Percentiles rank a stretch among this genome's conserved stretches.
phyloP scores from a whole-genome alignment of 2,329 filamentous ascomycete species.

The Colletotrichum phormii region DNA sequence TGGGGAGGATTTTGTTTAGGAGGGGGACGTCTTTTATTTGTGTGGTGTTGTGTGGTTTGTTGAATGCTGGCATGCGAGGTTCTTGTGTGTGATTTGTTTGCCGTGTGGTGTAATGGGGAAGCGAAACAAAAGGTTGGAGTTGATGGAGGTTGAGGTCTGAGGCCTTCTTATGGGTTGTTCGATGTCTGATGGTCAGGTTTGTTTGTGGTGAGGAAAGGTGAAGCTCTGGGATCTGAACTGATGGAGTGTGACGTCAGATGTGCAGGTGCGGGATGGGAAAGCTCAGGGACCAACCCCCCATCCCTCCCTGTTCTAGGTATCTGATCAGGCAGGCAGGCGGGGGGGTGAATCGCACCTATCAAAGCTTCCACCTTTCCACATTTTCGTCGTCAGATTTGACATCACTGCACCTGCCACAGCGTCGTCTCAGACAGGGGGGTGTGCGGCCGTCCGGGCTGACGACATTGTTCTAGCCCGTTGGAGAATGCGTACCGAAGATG shows the following conservation, averaged over 20 bases:
- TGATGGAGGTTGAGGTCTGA: neutral
- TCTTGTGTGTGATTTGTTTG: neutral
- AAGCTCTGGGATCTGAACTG: neutral
- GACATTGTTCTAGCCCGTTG: slow-evolving; percentile 4
- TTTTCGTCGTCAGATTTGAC: slow-evolving; percentile 15
- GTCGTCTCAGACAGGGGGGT: slow-evolving; percentile 1
- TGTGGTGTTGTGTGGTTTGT: neutral
- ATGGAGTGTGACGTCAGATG: slow-evolving; percentile 20
- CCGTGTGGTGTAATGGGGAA: neutral
- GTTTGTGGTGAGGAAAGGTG: neutral
- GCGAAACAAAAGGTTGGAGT: rapidly evolving
- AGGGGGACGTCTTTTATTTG: neutral
- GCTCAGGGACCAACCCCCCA: neutral
- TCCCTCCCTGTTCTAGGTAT: slow-evolving; percentile 2
- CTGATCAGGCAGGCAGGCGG: slow-evolving; percentile 4
- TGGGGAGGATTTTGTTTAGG: neutral
- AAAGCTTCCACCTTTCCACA: neutral
- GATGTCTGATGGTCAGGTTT: neutral
- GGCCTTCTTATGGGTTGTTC: slow-evolving; percentile 1
- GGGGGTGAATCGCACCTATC: slow-evolving; percentile 25
- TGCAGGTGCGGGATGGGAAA: neutral
- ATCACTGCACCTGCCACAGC: slow-evolving; percentile 9
- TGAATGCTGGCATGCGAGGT: neutral
- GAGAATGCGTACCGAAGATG: neutral
- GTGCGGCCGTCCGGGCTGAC: slow-evolving; percentile 3